Evolutionary conservation across 2,329 filamentous ascomycete genomes (phyloP).

Genomic region (Arthroderma sp.): DNA sequence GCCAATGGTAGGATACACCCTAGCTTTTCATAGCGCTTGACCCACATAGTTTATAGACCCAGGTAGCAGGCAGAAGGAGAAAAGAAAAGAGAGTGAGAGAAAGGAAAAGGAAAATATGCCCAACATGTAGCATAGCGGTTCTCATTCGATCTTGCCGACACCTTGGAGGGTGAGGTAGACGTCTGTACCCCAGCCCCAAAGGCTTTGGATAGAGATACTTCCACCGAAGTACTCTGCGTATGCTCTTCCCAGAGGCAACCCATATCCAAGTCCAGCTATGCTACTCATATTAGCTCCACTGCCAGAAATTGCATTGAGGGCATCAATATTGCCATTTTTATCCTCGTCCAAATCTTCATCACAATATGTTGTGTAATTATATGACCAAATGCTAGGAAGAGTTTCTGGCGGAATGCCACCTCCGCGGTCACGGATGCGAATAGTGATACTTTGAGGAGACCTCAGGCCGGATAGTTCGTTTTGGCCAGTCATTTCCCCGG

Average conservation of each 20-base stretch:
- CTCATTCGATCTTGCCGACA: constrained; percentile 38
- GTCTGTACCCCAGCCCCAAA: constrained; percentile 81
- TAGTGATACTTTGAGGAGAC: constrained; percentile 70
- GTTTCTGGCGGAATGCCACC: constrained; percentile 81
- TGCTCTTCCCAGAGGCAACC: constrained; percentile 73
- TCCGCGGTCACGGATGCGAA: constrained; percentile 88
- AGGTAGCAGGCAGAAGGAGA: not conserved
- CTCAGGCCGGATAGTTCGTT: constrained; percentile 18
- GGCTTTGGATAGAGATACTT: constrained; percentile 83
- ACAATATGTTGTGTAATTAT: constrained; percentile 90
- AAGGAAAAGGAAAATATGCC: not conserved
- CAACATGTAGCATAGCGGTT: not conserved
- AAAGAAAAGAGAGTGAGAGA: not conserved
- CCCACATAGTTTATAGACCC: not conserved
- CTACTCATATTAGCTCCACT: constrained; percentile 62
- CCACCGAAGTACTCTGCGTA: constrained; percentile 98
- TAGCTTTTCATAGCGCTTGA: constrained; percentile 20
- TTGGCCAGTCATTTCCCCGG: constrained; percentile 11
- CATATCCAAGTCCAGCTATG: constrained; percentile 88
- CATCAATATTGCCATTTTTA: constrained; percentile 47
- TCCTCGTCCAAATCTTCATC: constrained; percentile 43
- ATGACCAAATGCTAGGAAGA: constrained; percentile 82
- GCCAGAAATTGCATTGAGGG: constrained; percentile 60
- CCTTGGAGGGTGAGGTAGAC: constrained; percentile 51
- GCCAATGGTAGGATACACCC: constrained; percentile 30